phyloP scores from a whole-genome alignment of 164 flowering plant species.

The Taxillus chinensis region DNA sequence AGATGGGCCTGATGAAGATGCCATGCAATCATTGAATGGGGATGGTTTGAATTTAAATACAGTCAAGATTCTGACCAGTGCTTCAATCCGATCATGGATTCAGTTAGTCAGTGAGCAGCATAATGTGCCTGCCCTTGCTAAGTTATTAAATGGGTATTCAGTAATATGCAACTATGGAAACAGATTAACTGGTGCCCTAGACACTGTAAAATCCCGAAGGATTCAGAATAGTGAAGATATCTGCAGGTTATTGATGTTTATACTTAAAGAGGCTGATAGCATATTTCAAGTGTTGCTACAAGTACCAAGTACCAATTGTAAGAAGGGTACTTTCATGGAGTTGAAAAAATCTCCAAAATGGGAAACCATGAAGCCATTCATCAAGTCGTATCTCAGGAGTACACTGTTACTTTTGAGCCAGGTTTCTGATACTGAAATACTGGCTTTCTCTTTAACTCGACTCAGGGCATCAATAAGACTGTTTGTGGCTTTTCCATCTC shows the following conservation, averaged over 20 bases:
- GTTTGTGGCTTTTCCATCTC: slow-evolving; percentile 63
- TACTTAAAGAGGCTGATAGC: slow-evolving; percentile 58
- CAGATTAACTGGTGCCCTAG: slow-evolving; percentile 23
- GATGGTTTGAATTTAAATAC: slow-evolving; percentile 9
- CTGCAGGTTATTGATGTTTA: slow-evolving; percentile 41
- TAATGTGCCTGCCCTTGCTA: slow-evolving; percentile 36
- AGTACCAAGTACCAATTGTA: slow-evolving; percentile 37
- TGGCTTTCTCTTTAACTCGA: slow-evolving; percentile 44
- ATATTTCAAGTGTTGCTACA: slow-evolving; percentile 47
- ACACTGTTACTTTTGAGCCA: slow-evolving; percentile 61
- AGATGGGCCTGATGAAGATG: slow-evolving; percentile 31
- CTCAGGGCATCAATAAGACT: slow-evolving; percentile 56
- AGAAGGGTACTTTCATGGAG: slow-evolving; percentile 39
- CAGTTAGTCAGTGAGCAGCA: slow-evolving; percentile 37
- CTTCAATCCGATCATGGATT: slow-evolving; percentile 40
- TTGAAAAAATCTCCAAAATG: slow-evolving; percentile 51
- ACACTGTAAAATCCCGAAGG: slow-evolving; percentile 12
- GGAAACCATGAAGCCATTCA: slow-evolving; percentile 51
- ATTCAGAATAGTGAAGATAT: slow-evolving; percentile 39
- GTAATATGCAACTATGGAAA: slow-evolving; percentile 68
- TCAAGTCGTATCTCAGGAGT: slow-evolving; percentile 82
- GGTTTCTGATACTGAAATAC: slow-evolving; percentile 53
- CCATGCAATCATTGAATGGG: slow-evolving; percentile 14
- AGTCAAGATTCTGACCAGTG: slow-evolving; percentile 27
- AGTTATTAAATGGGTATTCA: slow-evolving; percentile 67